phyloP scores from a whole-genome alignment of 805 yeast species.

The Cyberlindnera galapagoensis region DNA sequence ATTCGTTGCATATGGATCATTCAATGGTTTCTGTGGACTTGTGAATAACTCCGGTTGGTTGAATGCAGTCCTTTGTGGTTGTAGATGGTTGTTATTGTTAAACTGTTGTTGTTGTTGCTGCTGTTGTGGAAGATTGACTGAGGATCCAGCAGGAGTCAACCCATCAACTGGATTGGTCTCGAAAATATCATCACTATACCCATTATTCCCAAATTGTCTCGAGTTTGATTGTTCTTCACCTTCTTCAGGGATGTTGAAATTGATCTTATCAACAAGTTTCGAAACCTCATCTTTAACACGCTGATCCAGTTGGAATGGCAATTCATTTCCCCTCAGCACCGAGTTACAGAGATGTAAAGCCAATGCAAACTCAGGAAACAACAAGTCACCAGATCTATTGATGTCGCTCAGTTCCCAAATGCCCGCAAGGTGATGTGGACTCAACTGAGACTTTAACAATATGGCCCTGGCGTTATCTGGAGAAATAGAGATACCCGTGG shows the following conservation, averaged over 20 bases:
- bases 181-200: slow-evolving; percentile 14
- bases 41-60: slow-evolving; percentile 10
- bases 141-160: slow-evolving; percentile 4
- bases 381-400: slow-evolving; percentile 71
- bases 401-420: slow-evolving; percentile 91
- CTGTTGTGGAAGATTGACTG: slow-evolving; percentile 2
- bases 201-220: no score
- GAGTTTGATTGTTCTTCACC: no score
- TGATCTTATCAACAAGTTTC: slow-evolving; percentile 81
- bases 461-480: slow-evolving; percentile 76
- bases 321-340: slow-evolving; percentile 66
- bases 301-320: slow-evolving; percentile 68
- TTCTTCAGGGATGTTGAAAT: slow-evolving; percentile 62
- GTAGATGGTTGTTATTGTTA: slow-evolving; percentile 2
- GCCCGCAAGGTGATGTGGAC: slow-evolving; percentile 70
- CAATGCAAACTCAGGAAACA: slow-evolving; percentile 92
- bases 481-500: slow-evolving; percentile 47
- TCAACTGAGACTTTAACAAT: slow-evolving; percentile 70
- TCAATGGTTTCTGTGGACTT: slow-evolving; percentile 13
- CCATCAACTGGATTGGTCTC: slow-evolving; percentile 27
- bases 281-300: slow-evolving; percentile 76
- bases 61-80: slow-evolving; percentile 10
- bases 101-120: slow-evolving; percentile 3
- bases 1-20: slow-evolving; percentile 3
- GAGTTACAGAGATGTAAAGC: slow-evolving; percentile 83